Evolutionary conservation across 2,329 filamentous ascomycete species (phyloP).

Genomic region (Fusarium sterilihyphosum): DNA sequence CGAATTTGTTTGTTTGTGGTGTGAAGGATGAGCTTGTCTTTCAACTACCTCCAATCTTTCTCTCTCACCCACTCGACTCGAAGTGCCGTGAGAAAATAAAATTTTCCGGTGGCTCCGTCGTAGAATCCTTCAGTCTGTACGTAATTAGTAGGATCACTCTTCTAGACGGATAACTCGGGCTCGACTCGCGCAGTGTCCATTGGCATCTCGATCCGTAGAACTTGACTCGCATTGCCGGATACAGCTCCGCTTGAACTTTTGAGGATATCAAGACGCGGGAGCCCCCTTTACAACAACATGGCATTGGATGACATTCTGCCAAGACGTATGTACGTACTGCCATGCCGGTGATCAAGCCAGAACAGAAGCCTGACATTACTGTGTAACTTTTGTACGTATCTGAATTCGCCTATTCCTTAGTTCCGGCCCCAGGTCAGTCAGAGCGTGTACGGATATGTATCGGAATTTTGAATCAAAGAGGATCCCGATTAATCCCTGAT

Average conservation of each 20-base stretch:
- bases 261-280: neutral
- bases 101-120: slow-evolving; percentile 11
- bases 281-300: slow-evolving; percentile 14
- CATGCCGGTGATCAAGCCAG: slow-evolving; percentile 17
- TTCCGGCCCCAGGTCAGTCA: slow-evolving; percentile 2
- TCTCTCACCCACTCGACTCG: neutral
- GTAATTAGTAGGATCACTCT: slow-evolving; percentile 21
- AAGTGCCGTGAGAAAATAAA: slow-evolving; percentile 23
- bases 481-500: slow-evolving; percentile 23
- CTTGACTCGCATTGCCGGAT: slow-evolving; percentile 27
- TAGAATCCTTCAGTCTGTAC: slow-evolving; percentile 15
- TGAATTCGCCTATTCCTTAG: slow-evolving; percentile 21
- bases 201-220: neutral
- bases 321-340: slow-evolving; percentile 11
- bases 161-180: slow-evolving; percentile 14
- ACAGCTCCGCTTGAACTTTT: neutral
- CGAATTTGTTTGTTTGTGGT: slow-evolving; percentile 8
- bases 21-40: slow-evolving; percentile 13
- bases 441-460: neutral
- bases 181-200: slow-evolving; percentile 15
- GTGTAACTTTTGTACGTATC: neutral
- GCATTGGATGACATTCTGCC: slow-evolving; percentile 26
- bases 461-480: slow-evolving; percentile 10
- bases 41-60: neutral
- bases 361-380: slow-evolving; percentile 17